Conservation (phyloP, 2,329 filamentous ascomycete species). For the Ascochyta lentis region DNA sequence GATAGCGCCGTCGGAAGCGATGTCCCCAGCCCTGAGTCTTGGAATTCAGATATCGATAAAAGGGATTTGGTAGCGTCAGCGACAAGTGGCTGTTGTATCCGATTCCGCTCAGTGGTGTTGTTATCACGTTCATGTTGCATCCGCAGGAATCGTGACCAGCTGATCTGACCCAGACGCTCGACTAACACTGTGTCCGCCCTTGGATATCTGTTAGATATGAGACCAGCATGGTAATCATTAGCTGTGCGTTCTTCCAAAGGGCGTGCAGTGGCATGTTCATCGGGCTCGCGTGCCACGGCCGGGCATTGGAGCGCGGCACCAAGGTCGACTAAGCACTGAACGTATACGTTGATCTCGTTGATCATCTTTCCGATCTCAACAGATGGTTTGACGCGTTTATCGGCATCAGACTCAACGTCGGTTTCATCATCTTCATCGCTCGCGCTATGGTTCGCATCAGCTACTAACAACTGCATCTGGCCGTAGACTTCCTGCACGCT, state of each 20-base stretch:
- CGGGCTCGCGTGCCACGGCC: conserved; percentile 20
- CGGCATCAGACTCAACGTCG: conserved; percentile 8
- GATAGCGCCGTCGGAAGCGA: conserved; percentile 19
- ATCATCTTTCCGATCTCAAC: background rate
- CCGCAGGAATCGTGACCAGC: conserved; percentile 29
- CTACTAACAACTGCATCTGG: conserved; percentile 21
- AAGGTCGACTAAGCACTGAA: conserved; percentile 25
- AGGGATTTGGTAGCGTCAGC: conserved; percentile 5
- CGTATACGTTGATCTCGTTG: conserved; percentile 20
- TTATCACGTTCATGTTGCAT: conserved; percentile 18
- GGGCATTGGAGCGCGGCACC: conserved; percentile 25
- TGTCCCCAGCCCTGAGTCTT: conserved; percentile 31
- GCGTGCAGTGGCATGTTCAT: conserved; percentile 10
- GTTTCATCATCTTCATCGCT: conserved; percentile 13
- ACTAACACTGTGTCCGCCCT: conserved; percentile 12
- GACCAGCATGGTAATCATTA: conserved; percentile 27
- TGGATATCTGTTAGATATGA: conserved; percentile 26
- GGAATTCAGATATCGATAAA: conserved; percentile 22
- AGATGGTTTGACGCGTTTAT: background rate
- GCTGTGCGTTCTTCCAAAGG: conserved; percentile 18
- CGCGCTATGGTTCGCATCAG: background rate
- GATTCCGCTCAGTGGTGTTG: too few species aligned
- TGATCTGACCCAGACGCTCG: conserved; percentile 25
- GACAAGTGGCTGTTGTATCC: too few species aligned
- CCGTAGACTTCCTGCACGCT: conserved; percentile 3